phyloP scores from a whole-genome alignment of 352 stramenopile genomes.

The Pseudoperonospora humuli region DNA sequence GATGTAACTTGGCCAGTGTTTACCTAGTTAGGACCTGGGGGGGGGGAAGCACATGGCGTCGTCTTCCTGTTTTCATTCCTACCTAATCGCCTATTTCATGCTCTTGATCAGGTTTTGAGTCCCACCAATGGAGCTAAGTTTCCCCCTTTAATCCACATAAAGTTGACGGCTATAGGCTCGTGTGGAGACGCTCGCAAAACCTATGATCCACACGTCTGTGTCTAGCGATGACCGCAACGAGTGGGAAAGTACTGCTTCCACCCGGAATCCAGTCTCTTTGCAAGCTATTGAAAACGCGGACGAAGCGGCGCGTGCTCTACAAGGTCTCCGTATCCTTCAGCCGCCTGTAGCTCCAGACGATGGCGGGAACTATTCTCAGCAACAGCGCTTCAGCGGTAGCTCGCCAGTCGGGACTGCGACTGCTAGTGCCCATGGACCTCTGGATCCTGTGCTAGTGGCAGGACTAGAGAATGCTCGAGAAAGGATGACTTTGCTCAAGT shows the following conservation, averaged over 20 bases:
- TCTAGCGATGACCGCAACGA: constrained; percentile 22
- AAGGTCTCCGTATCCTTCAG: constrained; percentile 33
- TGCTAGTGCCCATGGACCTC: constrained; percentile 45
- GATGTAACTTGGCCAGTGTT: too few species aligned
- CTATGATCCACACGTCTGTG: constrained; percentile 23
- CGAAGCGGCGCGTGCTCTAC: constrained; percentile 21
- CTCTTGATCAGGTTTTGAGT: too few species aligned
- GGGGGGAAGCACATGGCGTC: too few species aligned
- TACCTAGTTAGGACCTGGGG: too few species aligned
- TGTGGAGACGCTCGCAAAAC: too few species aligned
- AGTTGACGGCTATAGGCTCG: too few species aligned
- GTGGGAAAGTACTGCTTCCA: constrained; percentile 28
- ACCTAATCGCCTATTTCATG: too few species aligned
- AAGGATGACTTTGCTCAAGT: constrained; percentile 73
- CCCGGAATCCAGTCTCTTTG: constrained; percentile 3
- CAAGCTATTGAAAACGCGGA: constrained; percentile 10
- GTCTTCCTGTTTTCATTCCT: too few species aligned
- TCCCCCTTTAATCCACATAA: too few species aligned
- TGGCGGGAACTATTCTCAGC: constrained; percentile 39
- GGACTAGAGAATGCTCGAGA: constrained; percentile 77
- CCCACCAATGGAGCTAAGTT: too few species aligned
- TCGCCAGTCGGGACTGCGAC: constrained; percentile 47
- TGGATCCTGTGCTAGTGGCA: constrained; percentile 74
- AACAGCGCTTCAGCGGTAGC: constrained; percentile 9
- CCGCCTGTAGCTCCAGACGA: constrained; percentile 29